These are phyloP conservation scores for Chlorella sp. DNA, from an alignment of 139 green algal genomes.

Conservation along the genomic window DNA sequence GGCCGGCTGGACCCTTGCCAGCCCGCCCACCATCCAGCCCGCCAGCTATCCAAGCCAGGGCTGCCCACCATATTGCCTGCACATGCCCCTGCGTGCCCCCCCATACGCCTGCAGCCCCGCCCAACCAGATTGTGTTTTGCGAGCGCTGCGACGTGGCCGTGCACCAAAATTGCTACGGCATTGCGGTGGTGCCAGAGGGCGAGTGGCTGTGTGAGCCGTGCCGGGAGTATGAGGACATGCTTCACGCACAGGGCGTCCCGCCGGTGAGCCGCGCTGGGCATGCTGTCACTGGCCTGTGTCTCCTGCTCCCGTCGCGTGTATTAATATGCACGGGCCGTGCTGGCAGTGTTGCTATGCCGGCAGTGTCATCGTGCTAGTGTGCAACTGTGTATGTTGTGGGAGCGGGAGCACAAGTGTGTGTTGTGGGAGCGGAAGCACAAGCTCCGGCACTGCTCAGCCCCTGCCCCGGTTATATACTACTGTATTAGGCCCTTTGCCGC, in stretches of 20 bases:
- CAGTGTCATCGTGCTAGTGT: not conserved
- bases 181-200: slow-evolving; percentile 69
- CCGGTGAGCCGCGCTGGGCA: slow-evolving; percentile 27
- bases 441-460: too few relatives aligned
- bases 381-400: not conserved
- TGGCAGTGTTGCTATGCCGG: not conserved
- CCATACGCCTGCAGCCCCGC: slow-evolving; percentile 19
- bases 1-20: not conserved
- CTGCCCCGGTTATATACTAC: too few relatives aligned
- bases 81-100: not conserved
- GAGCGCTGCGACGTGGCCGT: slow-evolving; percentile 93
- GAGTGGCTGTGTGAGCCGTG: slow-evolving; percentile 95
- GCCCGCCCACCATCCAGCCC: too few relatives aligned
- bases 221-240: slow-evolving; percentile 70
- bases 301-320: too few relatives aligned
- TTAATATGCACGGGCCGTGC: too few relatives aligned
- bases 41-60: too few relatives aligned
- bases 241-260: slow-evolving; percentile 52
- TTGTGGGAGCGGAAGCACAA: not conserved
- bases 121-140: slow-evolving; percentile 93
- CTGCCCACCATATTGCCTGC: not conserved
- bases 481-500: too few relatives aligned
- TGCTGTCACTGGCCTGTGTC: not conserved
- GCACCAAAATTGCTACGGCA: slow-evolving; percentile 89
- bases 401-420: too few relatives aligned